These are phyloP conservation scores for Calonectria hawksworthii DNA, from an alignment of 2,329 filamentous ascomycete species.

Conservation along the genomic window DNA sequence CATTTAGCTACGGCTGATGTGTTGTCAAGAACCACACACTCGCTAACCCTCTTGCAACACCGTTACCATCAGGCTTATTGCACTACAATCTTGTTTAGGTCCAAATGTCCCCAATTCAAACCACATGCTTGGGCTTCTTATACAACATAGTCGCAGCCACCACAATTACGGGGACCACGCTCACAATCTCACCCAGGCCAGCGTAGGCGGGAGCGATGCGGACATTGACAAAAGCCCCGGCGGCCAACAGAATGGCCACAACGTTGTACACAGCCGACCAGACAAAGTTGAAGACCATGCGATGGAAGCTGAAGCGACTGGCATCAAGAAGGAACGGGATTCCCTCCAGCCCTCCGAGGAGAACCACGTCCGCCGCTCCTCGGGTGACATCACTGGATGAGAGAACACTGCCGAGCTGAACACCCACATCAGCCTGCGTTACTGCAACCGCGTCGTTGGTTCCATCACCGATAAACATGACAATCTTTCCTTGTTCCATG, in stretches of 20 bases:
- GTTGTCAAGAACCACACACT: background rate
- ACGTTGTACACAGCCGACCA: constrained; percentile 75
- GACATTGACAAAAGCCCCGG: constrained; percentile 68
- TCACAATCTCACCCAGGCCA: constrained; percentile 75
- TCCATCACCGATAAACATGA: constrained; percentile 74
- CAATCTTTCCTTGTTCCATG: constrained; percentile 47
- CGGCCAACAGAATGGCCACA: constrained; percentile 71
- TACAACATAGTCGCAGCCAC: constrained; percentile 46
- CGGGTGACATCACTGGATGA: constrained; percentile 66
- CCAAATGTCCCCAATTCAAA: background rate
- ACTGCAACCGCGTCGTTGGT: constrained; percentile 75
- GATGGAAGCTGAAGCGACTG: constrained; percentile 50
- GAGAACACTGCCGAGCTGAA: constrained; percentile 62
- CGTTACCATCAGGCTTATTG: background rate
- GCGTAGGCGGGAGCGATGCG: constrained; percentile 66
- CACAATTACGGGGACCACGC: constrained; percentile 72
- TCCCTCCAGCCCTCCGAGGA: constrained; percentile 66
- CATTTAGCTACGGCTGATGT: no score
- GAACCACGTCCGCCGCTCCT: constrained; percentile 69
- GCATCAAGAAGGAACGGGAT: constrained; percentile 67
- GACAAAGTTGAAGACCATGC: constrained; percentile 72
- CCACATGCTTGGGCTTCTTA: background rate
- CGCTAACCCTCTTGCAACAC: background rate
- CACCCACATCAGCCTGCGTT: constrained; percentile 71
- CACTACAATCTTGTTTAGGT: background rate